Percentiles rank a stretch among this genome's conserved stretches.
phyloP scores from a whole-genome alignment of 163 green algal genomes.

The Scenedesmus sp. region DNA sequence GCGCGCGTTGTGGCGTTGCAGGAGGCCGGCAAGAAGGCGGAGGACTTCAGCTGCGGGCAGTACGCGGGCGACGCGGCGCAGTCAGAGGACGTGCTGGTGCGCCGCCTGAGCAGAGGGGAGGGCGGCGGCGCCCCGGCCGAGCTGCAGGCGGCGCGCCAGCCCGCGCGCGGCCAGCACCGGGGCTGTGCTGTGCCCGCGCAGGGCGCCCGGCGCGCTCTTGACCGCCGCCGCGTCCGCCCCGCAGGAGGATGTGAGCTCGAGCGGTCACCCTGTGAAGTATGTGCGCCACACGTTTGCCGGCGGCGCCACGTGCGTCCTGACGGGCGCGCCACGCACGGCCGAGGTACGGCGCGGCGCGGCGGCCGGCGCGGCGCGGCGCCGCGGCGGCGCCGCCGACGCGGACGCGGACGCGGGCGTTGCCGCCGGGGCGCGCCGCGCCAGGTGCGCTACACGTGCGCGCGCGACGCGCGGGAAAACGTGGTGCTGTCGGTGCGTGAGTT shows the following conservation, averaged over 20 bases:
- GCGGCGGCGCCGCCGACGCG: no score
- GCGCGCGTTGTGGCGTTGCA: no score
- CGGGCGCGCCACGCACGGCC: conserved; percentile 46
- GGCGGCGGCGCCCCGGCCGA: no score
- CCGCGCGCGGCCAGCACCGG: not conserved
- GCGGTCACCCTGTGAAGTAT: conserved; percentile 59
- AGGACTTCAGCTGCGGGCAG: conserved; percentile 71
- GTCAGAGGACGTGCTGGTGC: conserved; percentile 54
- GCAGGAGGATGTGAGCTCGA: conserved; percentile 57
- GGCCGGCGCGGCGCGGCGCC: no score
- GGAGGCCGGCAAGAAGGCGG: conserved; percentile 31
- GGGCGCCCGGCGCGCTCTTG: no score
- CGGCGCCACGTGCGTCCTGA: conserved; percentile 70
- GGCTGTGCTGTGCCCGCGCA: no score
- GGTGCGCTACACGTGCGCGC: conserved; percentile 72
- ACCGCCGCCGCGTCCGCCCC: no score
- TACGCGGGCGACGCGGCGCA: conserved; percentile 57
- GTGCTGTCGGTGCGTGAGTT: conserved; percentile 74
- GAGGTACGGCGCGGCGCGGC: no score
- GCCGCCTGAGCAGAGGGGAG: no score
- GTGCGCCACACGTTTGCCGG: conserved; percentile 63
- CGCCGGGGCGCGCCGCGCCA: no score
- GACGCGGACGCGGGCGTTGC: no score
- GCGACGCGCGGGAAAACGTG: conserved; percentile 51
- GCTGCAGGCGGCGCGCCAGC: no score